Conservation (phyloP, 1,284 basidiomycete species). For the Puccinia brachypodii region DNA sequence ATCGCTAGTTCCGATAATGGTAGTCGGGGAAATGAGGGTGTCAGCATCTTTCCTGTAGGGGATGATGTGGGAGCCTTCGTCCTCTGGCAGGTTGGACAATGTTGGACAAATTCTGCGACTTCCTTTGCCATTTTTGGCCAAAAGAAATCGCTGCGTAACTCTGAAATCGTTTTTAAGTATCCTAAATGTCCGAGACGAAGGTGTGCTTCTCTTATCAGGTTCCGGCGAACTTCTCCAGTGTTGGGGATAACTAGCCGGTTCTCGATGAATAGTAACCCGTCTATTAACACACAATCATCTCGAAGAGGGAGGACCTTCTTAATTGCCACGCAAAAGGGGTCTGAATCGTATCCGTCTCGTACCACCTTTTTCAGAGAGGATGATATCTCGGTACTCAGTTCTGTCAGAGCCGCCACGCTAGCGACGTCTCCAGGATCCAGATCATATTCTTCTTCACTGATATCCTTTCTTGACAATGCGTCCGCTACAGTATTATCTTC, state of each 20-base stretch:
- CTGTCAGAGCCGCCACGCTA: neutral
- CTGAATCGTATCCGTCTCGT: conserved; percentile 54
- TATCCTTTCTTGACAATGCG: conserved; percentile 55
- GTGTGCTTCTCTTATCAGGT: conserved; percentile 54
- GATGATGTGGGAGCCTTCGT: neutral
- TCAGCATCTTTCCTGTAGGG: neutral
- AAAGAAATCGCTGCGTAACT: neutral
- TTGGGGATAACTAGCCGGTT: conserved; percentile 56
- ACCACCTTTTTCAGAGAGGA: conserved; percentile 53
- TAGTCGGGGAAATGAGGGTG: neutral
- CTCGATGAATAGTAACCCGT: conserved; percentile 56
- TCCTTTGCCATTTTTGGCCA: neutral
- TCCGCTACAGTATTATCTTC: conserved; percentile 58
- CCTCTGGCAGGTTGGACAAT: neutral
- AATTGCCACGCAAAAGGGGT: conserved; percentile 55
- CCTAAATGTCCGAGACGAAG: conserved; percentile 3
- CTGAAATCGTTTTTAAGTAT: neutral
- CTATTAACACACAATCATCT: neutral
- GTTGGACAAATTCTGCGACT: neutral
- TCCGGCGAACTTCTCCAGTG: conserved; percentile 50
- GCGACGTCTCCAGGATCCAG: conserved; percentile 8
- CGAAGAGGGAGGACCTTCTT: neutral
- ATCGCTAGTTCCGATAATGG: conserved; percentile 26
- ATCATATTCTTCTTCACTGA: neutral
- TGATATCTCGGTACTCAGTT: conserved; percentile 11